Evolutionary conservation across 108 stramenopile species (phyloP), one percentile per base, ranked within the genome.

Genomic region (Cylindrotheca closterium): DNA sequence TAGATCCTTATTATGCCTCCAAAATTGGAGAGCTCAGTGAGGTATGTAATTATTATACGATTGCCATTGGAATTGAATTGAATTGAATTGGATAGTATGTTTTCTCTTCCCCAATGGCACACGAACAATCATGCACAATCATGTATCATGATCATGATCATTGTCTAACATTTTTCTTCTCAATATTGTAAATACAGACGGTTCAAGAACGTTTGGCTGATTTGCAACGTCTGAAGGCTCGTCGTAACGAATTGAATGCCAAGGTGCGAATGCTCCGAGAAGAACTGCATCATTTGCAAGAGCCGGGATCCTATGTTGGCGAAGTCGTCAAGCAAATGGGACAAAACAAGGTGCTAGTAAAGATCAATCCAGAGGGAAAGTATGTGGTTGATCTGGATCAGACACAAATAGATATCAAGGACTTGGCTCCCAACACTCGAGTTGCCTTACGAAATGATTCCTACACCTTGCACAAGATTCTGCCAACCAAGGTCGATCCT

Each of bases 321-420:
- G 99, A 99, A 79, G 98, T 99, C 55, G 95, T 99, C 55, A 98
- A 99, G 71, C 90, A 92, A 65, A 99, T 99, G 99, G 97, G 97
- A 19, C 97, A 97, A 73, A 93, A 90, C 67, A 99, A 99, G 71
- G 96, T 98, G 0, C 71, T 98, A 25, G 96, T 97, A 45, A 98
- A 99, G 74, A 97, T 99, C 60, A 89, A 98, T 64, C 97, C 97
- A 12, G 99, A 99, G 72, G 99, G 99, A 48, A 99, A 99, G 70
- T 99, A 99, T 50, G 98, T 99, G 28, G 98, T 99, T 19, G 99
- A 99, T 65, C 65, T 99, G 17, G 77, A 71, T 34, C 94, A 97
- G 51, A 94, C 95, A 62, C 96, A 95, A 58, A 95, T 99, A 54
- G 96, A 99, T 62, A 94, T 99, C 58, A 94, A 96, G 50, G 93